A percentile compares a stretch with the other conserved stretches of the same genome.
These are phyloP conservation scores for Corylus americana DNA, from an alignment of 306 rosid genomes.

Conservation along the genomic window DNA sequence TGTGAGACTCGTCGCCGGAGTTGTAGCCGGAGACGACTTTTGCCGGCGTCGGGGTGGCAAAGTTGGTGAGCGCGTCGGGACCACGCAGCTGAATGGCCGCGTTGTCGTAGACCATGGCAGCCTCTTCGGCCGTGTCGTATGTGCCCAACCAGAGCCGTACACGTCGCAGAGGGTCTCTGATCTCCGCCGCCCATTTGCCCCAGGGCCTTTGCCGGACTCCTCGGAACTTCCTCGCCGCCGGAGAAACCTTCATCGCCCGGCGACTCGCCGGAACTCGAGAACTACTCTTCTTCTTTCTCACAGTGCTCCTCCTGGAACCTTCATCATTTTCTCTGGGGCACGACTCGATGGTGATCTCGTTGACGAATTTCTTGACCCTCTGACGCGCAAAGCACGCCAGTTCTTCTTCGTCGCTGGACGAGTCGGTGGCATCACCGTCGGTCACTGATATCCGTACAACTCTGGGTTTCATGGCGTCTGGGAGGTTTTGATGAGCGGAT, in stretches of 20 bases:
- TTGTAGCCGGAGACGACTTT: conserved; percentile 26
- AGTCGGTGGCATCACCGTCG: conserved; percentile 82
- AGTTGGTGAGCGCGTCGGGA: conserved; percentile 90
- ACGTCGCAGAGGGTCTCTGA: conserved; percentile 83
- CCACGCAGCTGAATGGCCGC: conserved; percentile 94
- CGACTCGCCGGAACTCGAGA: conserved; percentile 14
- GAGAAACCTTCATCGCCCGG: conserved; percentile 19
- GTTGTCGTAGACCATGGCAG: conserved; percentile 90
- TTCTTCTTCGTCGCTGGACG: conserved; percentile 74
- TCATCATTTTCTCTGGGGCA: conserved; percentile 26
- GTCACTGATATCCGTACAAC: conserved; percentile 64
- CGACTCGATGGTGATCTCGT: conserved; percentile 63
- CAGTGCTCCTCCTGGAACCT: conserved; percentile 30
- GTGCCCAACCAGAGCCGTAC: conserved; percentile 95
- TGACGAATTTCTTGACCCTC: conserved; percentile 57
- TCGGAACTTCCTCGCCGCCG: conserved; percentile 60
- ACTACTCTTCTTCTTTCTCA: conserved; percentile 11
- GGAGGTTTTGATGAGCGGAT: neutral
- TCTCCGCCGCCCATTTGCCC: conserved; percentile 99
- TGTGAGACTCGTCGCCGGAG: conserved; percentile 59
- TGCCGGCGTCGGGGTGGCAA: conserved; percentile 45
- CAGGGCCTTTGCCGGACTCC: conserved; percentile 98
- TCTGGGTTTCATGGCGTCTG: conserved; percentile 31
- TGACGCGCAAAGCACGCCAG: conserved; percentile 25
- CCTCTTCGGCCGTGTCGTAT: conserved; percentile 91